Evolutionary conservation across 192 early-diverging fungal genomes (phyloP).

Genomic region (Rhizophagus sp.): DNA sequence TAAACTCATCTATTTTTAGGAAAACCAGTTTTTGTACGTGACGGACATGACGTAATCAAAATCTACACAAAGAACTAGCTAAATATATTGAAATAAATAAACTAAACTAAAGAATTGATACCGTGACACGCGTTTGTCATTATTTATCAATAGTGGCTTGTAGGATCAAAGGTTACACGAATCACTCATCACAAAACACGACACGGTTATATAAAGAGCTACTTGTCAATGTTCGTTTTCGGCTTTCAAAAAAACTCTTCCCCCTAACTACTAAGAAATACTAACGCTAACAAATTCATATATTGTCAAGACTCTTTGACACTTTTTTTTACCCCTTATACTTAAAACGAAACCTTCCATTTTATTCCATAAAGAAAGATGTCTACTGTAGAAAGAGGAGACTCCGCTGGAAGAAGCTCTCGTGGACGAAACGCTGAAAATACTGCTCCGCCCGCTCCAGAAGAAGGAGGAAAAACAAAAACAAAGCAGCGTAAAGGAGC

Average conservation of each 20-base stretch:
- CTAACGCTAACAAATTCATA: no score
- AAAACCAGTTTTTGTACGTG: no score
- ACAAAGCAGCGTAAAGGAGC: background rate
- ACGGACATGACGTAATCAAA: no score
- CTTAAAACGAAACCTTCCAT: background rate
- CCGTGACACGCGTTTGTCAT: background rate
- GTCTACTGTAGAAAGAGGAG: background rate
- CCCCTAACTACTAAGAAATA: background rate
- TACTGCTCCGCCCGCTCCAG: background rate
- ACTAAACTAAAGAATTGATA: background rate
- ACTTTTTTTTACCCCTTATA: background rate
- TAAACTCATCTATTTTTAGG: no score
- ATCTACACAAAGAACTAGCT: no score
- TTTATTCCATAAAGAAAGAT: background rate
- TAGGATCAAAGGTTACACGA: background rate
- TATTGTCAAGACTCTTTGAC: background rate
- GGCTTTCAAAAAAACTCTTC: background rate
- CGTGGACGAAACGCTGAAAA: background rate
- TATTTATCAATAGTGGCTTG: background rate
- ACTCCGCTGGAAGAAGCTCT: background rate
- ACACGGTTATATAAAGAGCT: slow-evolving; percentile 1
- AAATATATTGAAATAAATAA: background rate
- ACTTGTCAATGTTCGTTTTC: background rate
- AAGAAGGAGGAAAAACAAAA: background rate
- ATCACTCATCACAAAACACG: background rate